Evolutionary conservation across 192 early-diverging fungal genomes (phyloP).

Genomic region (Gaertneriomyces sp.): DNA sequence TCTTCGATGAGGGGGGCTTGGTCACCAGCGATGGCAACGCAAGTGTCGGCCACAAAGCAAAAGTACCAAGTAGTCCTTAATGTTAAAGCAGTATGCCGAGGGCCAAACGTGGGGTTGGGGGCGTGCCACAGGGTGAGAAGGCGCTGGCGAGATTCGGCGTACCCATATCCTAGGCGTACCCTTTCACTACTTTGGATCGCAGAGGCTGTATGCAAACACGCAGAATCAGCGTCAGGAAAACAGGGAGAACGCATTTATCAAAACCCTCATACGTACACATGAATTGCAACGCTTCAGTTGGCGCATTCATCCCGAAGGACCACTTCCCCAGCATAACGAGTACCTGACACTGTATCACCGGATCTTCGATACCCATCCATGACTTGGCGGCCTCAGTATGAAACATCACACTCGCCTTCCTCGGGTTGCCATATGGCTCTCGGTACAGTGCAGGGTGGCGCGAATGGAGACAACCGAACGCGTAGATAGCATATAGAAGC

Average conservation of each 20-base stretch:
- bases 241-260: too few species aligned
- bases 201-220: neutral
- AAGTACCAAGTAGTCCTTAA: constrained; percentile 14
- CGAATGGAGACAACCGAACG: constrained; percentile 33
- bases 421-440: constrained; percentile 33
- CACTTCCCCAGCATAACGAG: constrained; percentile 19
- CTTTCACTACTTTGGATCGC: constrained; percentile 17
- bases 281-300: constrained; percentile 8
- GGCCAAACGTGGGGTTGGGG: constrained; percentile 2
- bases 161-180: constrained; percentile 7
- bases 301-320: constrained; percentile 19
- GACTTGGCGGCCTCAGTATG: constrained; percentile 5
- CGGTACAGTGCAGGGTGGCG: constrained; percentile 32
- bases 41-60: constrained; percentile 21
- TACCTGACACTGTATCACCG: constrained; percentile 3
- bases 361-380: constrained; percentile 4
- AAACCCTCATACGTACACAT: constrained; percentile 7
- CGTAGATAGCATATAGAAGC: constrained; percentile 43
- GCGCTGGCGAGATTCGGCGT: constrained; percentile 1
- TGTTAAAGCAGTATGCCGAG: constrained; percentile 7
- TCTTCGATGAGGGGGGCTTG: constrained; percentile 19
- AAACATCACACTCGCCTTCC: constrained; percentile 27
- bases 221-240: neutral
- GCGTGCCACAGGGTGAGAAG: constrained; percentile 13
- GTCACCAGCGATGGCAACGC: constrained; percentile 6